phyloP scores from a whole-genome alignment of 1,284 basidiomycete genomes.

The Ustilago shanxiensis region DNA sequence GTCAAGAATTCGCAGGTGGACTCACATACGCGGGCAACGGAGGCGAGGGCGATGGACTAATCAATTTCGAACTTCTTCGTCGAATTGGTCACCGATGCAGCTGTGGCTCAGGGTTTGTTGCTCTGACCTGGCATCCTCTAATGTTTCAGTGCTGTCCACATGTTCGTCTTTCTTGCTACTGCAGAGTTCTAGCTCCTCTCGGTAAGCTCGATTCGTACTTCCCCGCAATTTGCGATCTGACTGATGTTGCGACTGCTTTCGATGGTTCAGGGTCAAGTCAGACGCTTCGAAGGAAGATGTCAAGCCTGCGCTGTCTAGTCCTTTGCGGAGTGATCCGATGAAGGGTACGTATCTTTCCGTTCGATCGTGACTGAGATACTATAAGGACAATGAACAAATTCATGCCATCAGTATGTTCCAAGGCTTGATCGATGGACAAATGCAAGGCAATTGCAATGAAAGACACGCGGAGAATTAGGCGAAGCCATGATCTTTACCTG shows the following conservation, averaged over 20 bases:
- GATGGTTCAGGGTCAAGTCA: too few species aligned
- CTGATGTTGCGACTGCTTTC: too few species aligned
- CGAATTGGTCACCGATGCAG: neutral
- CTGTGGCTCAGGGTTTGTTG: neutral
- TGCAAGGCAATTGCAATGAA: too few species aligned
- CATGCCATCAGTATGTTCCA: neutral
- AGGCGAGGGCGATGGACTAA: too few species aligned
- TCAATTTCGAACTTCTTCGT: neutral
- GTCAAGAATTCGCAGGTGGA: too few species aligned
- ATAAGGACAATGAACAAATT: neutral
- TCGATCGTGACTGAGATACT: neutral
- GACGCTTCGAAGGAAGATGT: too few species aligned
- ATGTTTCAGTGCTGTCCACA: neutral
- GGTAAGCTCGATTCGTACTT: too few species aligned
- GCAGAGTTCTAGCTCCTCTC: neutral
- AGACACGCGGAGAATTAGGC: neutral
- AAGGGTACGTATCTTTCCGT: constrained; percentile 6
- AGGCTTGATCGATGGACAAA: too few species aligned
- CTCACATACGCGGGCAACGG: too few species aligned
- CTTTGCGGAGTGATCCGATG: constrained; percentile 9
- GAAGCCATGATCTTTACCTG: neutral
- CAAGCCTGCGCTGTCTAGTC: too few species aligned
- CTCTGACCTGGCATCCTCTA: neutral
- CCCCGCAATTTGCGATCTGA: too few species aligned
- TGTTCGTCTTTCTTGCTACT: neutral